Evolutionary conservation across 768 basidiomycete genomes (phyloP).

Genomic region (Dentipellis sp.): DNA sequence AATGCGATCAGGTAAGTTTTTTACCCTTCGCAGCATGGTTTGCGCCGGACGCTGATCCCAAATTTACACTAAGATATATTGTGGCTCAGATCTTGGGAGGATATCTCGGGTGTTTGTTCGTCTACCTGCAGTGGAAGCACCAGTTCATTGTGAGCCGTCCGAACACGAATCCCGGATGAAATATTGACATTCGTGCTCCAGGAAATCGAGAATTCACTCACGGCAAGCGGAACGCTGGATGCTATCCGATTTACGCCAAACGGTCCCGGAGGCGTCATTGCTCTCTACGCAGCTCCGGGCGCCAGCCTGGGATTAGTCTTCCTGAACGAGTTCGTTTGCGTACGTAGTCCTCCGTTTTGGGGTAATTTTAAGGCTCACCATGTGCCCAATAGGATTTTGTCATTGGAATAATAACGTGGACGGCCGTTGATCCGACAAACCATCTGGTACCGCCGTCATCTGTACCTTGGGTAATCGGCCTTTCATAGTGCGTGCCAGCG

Average conservation of each 20-base stretch:
- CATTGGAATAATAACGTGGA: constrained; percentile 14
- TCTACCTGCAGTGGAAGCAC: constrained; percentile 16
- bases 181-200: constrained; percentile 6
- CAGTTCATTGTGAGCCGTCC: neutral
- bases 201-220: constrained; percentile 18
- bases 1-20: constrained; percentile 39
- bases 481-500: constrained; percentile 10
- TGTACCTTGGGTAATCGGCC: constrained; percentile 12
- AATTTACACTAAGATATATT: constrained; percentile 17
- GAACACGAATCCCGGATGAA: neutral
- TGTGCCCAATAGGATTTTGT: constrained; percentile 9
- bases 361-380: too few relatives aligned
- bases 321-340: constrained; percentile 29
- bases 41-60: neutral
- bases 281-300: constrained; percentile 22
- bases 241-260: constrained; percentile 22
- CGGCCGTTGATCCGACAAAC: constrained; percentile 15
- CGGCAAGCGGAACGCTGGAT: constrained; percentile 18
- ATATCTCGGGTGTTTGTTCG: constrained; percentile 16
- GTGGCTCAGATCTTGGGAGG: constrained; percentile 22
- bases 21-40: neutral
- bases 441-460: constrained; percentile 14
- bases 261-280: constrained; percentile 29
- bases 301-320: constrained; percentile 23
- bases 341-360: constrained; percentile 8